Evolutionary conservation across 768 basidiomycete species (phyloP).

Genomic region (Leucocoprinus leucothites): DNA sequence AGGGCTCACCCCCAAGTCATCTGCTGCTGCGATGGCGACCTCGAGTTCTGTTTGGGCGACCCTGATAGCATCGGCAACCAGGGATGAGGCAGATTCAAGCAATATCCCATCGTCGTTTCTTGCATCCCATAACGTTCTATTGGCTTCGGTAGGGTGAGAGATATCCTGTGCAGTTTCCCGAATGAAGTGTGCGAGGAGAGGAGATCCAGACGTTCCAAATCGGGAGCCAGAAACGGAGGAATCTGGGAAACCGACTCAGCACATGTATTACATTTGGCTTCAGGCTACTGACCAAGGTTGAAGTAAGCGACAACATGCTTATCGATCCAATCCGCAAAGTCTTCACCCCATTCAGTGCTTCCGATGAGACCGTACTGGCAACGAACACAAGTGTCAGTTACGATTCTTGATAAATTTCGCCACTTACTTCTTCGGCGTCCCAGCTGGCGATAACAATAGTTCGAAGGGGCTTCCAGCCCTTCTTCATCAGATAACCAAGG

Average conservation of each 20-base stretch:
- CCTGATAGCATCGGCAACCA: conserved; percentile 17
- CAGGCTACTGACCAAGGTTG: conserved; percentile 55
- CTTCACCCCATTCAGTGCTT: conserved; percentile 91
- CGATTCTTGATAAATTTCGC: not conserved
- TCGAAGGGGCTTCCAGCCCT: conserved; percentile 81
- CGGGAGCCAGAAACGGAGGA: conserved; percentile 58
- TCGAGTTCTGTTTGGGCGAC: conserved; percentile 36
- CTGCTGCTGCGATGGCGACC: conserved; percentile 22
- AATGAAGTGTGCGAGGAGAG: conserved; percentile 79
- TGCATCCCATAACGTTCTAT: conserved; percentile 79
- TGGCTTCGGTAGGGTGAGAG: conserved; percentile 65
- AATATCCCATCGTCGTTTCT: conserved; percentile 55
- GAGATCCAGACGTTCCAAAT: conserved; percentile 61
- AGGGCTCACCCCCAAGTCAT: conserved; percentile 41
- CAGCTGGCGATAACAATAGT: conserved; percentile 64
- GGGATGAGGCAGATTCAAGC: conserved; percentile 16
- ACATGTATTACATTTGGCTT: not conserved
- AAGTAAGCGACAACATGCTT: conserved; percentile 82
- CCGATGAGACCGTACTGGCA: conserved; percentile 64
- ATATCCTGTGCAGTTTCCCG: conserved; percentile 65
- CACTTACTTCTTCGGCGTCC: conserved; percentile 70
- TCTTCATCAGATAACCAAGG: conserved; percentile 58
- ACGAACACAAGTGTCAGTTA: not conserved
- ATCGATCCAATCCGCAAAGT: conserved; percentile 80
- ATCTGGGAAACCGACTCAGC: conserved; percentile 13